Conservation (phyloP, 257 asterid genomes). For the Salvia rosmarinus region DNA sequence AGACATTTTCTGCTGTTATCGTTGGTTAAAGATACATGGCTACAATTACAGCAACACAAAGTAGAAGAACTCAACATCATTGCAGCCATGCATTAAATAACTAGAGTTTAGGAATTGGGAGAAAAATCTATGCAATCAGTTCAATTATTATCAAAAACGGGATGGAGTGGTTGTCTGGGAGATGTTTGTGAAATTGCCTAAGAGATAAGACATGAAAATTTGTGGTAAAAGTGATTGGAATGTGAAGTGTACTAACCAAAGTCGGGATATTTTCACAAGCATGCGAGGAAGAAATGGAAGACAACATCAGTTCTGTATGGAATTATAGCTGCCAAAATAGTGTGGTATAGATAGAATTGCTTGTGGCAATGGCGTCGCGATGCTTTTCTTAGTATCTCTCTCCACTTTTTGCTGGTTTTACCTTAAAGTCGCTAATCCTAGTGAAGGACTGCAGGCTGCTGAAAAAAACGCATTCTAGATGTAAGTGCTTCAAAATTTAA, state of each 20-base stretch:
- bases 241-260: neutral
- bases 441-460: neutral
- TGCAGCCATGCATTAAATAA: conserved; percentile 53
- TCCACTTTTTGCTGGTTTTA: conserved; percentile 22
- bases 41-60: conserved; percentile 49
- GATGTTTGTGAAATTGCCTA: conserved; percentile 45
- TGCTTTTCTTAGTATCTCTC: conserved; percentile 11
- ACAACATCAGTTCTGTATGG: conserved; percentile 13
- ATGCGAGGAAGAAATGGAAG: conserved; percentile 28
- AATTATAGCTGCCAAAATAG: conserved; percentile 4
- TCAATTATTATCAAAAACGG: conserved; percentile 4
- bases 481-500: too few relatives aligned
- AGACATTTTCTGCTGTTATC: conserved; percentile 34
- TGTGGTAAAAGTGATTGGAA: conserved; percentile 25
- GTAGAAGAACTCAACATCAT: conserved; percentile 53
- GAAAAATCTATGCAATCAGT: neutral
- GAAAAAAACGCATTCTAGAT: neutral
- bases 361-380: conserved; percentile 38
- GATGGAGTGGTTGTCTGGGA: conserved; percentile 29
- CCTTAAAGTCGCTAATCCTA: conserved; percentile 21
- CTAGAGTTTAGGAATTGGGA: conserved; percentile 2
- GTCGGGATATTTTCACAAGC: conserved; percentile 39
- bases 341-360: conserved; percentile 33
- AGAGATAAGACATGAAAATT: conserved; percentile 27
- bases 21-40: conserved; percentile 40